phyloP scores from a whole-genome alignment of 2,329 filamentous ascomycete species.

The Hymenoscyphus infarciens region DNA sequence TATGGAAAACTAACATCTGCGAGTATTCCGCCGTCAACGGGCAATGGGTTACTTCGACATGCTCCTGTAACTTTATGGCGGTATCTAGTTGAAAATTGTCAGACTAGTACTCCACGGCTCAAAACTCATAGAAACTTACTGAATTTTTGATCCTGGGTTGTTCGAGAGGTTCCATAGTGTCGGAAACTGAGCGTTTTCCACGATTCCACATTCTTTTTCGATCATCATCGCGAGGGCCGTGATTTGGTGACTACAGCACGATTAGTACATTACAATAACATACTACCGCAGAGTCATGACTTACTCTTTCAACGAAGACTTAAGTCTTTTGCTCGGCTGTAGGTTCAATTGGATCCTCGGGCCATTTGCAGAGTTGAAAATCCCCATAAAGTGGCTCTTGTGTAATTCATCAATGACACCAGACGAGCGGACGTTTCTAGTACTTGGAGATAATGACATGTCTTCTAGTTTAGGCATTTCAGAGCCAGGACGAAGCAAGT shows the following conservation, averaged over 20 bases:
- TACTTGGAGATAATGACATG: no score
- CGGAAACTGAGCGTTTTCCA: slow-evolving; percentile 25
- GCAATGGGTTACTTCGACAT: not conserved
- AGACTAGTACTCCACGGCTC: no score
- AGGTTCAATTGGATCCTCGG: not conserved
- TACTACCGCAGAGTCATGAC: not conserved
- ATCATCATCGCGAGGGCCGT: slow-evolving; percentile 35
- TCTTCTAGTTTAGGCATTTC: not conserved
- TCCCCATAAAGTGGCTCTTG: not conserved
- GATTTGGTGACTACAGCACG: slow-evolving; percentile 29
- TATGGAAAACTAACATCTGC: not conserved
- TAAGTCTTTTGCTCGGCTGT: not conserved
- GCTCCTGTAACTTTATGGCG: not conserved
- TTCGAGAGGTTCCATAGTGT: slow-evolving; percentile 27
- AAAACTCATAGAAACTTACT: not conserved
- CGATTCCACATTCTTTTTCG: slow-evolving; percentile 30
- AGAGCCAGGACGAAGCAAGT: not conserved
- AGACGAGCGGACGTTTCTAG: no score
- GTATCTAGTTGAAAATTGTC: not conserved
- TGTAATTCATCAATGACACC: not conserved
- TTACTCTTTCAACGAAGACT: not conserved
- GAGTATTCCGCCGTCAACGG: not conserved
- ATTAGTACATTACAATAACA: not conserved
- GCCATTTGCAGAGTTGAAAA: not conserved
- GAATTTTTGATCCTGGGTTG: not conserved